Conservation (phyloP, 441 rosid species). For the Rhodomyrtus psidioides region DNA sequence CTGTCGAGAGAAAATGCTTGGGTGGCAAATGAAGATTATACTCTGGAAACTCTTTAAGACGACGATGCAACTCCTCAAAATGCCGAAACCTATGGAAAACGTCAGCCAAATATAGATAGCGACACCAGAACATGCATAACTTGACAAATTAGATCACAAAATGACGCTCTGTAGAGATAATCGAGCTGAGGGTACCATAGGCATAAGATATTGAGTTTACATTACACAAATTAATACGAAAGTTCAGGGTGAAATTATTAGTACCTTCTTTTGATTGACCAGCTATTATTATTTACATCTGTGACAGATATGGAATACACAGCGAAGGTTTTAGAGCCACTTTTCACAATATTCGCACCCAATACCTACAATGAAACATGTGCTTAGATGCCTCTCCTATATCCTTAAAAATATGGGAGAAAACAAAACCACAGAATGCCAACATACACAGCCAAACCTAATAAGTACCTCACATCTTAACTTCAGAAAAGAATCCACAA, state of each 20-base stretch:
- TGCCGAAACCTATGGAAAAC: slow-evolving; percentile 73
- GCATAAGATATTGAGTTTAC: background rate
- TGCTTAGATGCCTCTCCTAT: slow-evolving; percentile 11
- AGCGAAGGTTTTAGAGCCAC: slow-evolving; percentile 86
- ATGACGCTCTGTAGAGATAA: background rate
- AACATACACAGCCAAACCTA: background rate
- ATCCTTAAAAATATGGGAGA: background rate
- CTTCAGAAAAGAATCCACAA: slow-evolving; percentile 70
- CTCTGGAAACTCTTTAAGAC: slow-evolving; percentile 85
- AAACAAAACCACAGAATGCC: slow-evolving; percentile 7
- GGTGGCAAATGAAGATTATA: slow-evolving; percentile 97
- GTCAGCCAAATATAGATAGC: slow-evolving; percentile 6
- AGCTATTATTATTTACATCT: slow-evolving; percentile 74
- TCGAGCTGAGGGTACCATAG: background rate
- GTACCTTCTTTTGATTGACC: slow-evolving; percentile 99
- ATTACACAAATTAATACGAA: background rate
- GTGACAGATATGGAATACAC: slow-evolving; percentile 93
- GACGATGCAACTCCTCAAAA: slow-evolving; percentile 98
- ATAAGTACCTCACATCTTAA: slow-evolving; percentile 92
- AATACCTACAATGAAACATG: slow-evolving; percentile 61
- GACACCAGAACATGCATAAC: background rate
- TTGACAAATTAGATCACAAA: background rate
- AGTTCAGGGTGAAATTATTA: slow-evolving; percentile 10
- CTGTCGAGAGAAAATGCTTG: slow-evolving; percentile 93
- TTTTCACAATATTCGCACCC: slow-evolving; percentile 96